Conservation (phyloP, 192 early-diverging fungal species). For the Kickxella alabastrina region DNA sequence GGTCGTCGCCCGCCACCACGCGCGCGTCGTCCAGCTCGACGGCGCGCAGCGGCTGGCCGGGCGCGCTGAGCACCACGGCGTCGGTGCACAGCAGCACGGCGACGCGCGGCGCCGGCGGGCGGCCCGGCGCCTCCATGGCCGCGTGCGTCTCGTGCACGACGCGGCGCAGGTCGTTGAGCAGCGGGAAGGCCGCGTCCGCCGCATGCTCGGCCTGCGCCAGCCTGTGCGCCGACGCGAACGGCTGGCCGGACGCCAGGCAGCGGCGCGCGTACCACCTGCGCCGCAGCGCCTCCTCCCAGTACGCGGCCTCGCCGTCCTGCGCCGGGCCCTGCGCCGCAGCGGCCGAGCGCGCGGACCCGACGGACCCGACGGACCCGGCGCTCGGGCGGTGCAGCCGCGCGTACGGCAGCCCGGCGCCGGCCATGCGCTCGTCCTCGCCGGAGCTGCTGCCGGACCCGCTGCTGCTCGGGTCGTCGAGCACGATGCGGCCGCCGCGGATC, state of each 20-base stretch:
- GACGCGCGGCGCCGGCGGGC: background rate
- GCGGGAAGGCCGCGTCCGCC: conserved; percentile 20
- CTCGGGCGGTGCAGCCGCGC: background rate
- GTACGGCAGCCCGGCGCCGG: background rate
- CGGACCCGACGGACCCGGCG: background rate
- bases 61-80: conserved; percentile 24
- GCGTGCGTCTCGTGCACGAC: conserved; percentile 23
- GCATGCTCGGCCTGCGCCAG: conserved; percentile 37
- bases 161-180: conserved; percentile 40
- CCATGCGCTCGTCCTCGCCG: background rate
- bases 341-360: background rate
- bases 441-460: conserved; percentile 3
- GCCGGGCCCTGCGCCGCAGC: too few species aligned
- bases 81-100: conserved; percentile 39
- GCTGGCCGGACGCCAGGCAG: conserved; percentile 31
- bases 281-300: conserved; percentile 41
- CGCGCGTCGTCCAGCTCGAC: conserved; percentile 31
- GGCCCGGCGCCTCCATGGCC: background rate
- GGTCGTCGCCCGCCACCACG: conserved; percentile 3
- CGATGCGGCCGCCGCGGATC: conserved; percentile 47
- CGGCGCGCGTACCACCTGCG: conserved; percentile 44
- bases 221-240: conserved; percentile 38
- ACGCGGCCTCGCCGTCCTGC: conserved; percentile 3
- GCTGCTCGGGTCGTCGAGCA: conserved; percentile 44
- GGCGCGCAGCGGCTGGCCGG: conserved; percentile 18